These are phyloP conservation scores for Termitomyces sp. DNA, from an alignment of 1,284 basidiomycete genomes.

Conservation along the genomic window DNA sequence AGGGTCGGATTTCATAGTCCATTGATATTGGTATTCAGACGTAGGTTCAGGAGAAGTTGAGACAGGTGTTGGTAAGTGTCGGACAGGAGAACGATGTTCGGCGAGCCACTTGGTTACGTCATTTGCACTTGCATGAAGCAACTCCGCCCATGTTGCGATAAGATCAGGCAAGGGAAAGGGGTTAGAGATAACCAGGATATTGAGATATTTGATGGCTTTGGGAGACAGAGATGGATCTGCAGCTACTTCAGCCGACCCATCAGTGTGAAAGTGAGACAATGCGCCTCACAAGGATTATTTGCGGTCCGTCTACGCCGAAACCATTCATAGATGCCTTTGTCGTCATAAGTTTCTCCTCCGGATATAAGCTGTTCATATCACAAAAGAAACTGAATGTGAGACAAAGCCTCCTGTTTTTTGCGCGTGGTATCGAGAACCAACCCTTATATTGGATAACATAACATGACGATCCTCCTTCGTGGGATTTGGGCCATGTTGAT, in stretches of 20 bases:
- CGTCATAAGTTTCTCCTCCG: slow-evolving; percentile 19
- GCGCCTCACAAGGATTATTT: slow-evolving; percentile 8
- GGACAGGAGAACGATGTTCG: slow-evolving; percentile 12
- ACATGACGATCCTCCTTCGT: slow-evolving; percentile 7
- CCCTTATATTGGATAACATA: slow-evolving; percentile 18
- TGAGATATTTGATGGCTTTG: slow-evolving; percentile 21
- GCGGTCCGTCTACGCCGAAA: slow-evolving; percentile 14
- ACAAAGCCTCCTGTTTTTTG: neutral
- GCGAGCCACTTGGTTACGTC: slow-evolving; percentile 25
- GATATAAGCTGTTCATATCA: slow-evolving; percentile 15
- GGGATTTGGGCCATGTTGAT: slow-evolving; percentile 6
- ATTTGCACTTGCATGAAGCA: slow-evolving; percentile 22
- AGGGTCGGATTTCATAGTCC: slow-evolving; percentile 14
- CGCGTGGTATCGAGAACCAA: slow-evolving; percentile 8
- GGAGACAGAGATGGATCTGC: slow-evolving; percentile 20
- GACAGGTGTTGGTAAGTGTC: slow-evolving; percentile 27
- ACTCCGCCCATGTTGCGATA: slow-evolving; percentile 28
- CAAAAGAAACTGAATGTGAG: neutral
- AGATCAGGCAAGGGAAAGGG: slow-evolving; percentile 23
- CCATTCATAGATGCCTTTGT: slow-evolving; percentile 12
- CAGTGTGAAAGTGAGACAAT: neutral
- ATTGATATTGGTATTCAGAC: slow-evolving; percentile 10
- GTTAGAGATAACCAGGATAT: slow-evolving; percentile 20
- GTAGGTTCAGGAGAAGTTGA: slow-evolving; percentile 25
- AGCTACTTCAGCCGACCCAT: neutral